Base-by-base conservation (phyloP, 768 basidiomycete species). In the Candolleomyces eurysporus region DNA sequence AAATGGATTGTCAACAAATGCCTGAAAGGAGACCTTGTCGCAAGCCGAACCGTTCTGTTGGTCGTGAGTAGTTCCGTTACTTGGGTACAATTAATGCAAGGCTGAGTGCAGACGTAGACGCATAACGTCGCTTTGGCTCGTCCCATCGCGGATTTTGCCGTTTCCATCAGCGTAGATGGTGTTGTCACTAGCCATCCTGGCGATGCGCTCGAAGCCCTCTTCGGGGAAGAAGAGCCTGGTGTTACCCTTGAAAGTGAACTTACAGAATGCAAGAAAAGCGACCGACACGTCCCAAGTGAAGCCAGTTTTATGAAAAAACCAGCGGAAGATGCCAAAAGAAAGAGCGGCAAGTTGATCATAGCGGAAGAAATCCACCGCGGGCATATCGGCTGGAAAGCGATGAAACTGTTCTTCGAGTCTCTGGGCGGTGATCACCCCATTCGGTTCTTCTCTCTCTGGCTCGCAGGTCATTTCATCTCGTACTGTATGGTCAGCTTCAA, bases 1-100 rank as follows among this genome's bases (percentile, higher is more conserved):
- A 86, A 89, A 65, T 90, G 92, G 74, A 83, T 98, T 49, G 90
- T 89, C 66, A 78, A 85, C 19, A 79, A 92, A 57, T 95, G 93
- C 66, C 77, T 98, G 26, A 79, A 82, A 64, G 94, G 96, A 7
- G 87, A 90, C 52, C 76, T 97, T 46, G 80, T 94, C 70, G 73
- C 76, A 17, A 87, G 84, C n/a, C 82, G 95, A 53, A 97, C 96
- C 0, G 76, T 96, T 55, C 80, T 98, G 49, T 80, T 98, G 26
- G 95, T 97, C 51, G 85, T 85, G 62, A 58, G 80, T 88, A 22
- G 79, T 17, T 4, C n/a, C 46, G 19, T 11, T 2, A 81, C 1
- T 75, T 89, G 26, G 4, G 26, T 26, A 4, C 26, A 26, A 4
- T 26, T 26, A 26, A 26, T 26, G 26, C 26, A 4, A 4, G 26